Evolutionary conservation across 306 rosid genomes (phyloP), one percentile per base, ranked within the genome.

Genomic region (Fragaria nilgerrensis): DNA sequence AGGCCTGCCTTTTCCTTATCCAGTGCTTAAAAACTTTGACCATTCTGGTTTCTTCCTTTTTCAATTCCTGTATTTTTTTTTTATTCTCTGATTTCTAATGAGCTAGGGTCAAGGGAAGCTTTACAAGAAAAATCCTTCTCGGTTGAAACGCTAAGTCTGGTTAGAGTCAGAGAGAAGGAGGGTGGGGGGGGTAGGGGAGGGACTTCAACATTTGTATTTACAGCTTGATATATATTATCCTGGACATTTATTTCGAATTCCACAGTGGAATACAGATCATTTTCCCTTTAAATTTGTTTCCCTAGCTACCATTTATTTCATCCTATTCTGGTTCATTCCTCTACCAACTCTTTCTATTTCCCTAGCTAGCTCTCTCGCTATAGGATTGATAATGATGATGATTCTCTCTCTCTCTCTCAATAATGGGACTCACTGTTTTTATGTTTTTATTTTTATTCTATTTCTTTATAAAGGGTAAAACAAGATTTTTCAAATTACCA

Each of bases 201-300:
- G 70, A 74, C 78, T 73, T n/a, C 12, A 37, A 58, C 58, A 58
- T 74, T 58, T 41, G 16, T 27, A 72, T 61, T 48, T 50, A 69
- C 74, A 69, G 48, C 29, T 62, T 68, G 43, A n/a, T n/a, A n/a
- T 29, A 16, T 63, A 27, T 50, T 59, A 45, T 58, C 69, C 43
- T 14, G 27, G 36, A 63, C 74, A 68, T 74, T 71, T 61, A 70
- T 78, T 23, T 75, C 74, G 29, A 48, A 34, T 82, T 82, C 75
- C 77, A 78, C 77, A 36, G 70, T 45, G 80, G 80, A 50, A 62
- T 49, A 74, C 82, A 68, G 85, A 68, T 73, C 63, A 66, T 68
- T 81, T 68, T 48, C 41, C 70, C 45, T 64, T 22, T 41, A 4
- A 32, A 61, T 8, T 61, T 45, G 44, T 27, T 22, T 32, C 14